Conservation (phyloP, 139 green algal genomes). For the Micromonas commoda region DNA sequence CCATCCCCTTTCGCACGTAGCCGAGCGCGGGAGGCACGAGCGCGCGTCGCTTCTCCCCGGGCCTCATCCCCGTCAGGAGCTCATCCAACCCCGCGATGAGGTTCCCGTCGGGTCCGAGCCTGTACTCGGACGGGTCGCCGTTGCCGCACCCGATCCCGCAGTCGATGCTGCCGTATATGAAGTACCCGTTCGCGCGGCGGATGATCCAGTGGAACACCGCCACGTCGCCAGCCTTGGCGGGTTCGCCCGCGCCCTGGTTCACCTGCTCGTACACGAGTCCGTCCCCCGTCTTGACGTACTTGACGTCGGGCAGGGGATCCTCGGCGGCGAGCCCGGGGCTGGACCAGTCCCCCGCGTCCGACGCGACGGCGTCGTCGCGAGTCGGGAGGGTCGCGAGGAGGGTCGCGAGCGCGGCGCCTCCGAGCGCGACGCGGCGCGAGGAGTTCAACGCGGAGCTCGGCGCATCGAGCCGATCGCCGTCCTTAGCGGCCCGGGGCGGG, state of each 20-base stretch:
- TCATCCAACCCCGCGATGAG: constrained; percentile 12
- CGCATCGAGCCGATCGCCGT: too few relatives aligned
- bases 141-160: constrained; percentile 21
- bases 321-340: neutral
- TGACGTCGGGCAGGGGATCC: neutral
- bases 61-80: constrained; percentile 7
- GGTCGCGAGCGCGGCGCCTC: neutral
- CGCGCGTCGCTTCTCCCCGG: neutral
- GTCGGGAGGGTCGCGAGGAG: neutral
- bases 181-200: constrained; percentile 27
- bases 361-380: neutral
- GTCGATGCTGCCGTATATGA: constrained; percentile 25
- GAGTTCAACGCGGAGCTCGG: too few relatives aligned
- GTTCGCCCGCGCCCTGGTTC: neutral
- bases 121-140: constrained; percentile 4
- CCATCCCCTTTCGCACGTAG: neutral
- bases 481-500: too few relatives aligned
- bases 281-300: neutral
- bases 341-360: constrained; percentile 7
- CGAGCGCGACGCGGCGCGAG: neutral
- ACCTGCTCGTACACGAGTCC: neutral
- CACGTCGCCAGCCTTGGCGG: neutral
- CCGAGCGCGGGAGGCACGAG: constrained; percentile 11
- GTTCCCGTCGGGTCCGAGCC: neutral
- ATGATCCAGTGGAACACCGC: constrained; percentile 24